These are phyloP conservation scores for Aleurites moluccanus DNA, from an alignment of 441 rosid species.

Conservation along the genomic window DNA sequence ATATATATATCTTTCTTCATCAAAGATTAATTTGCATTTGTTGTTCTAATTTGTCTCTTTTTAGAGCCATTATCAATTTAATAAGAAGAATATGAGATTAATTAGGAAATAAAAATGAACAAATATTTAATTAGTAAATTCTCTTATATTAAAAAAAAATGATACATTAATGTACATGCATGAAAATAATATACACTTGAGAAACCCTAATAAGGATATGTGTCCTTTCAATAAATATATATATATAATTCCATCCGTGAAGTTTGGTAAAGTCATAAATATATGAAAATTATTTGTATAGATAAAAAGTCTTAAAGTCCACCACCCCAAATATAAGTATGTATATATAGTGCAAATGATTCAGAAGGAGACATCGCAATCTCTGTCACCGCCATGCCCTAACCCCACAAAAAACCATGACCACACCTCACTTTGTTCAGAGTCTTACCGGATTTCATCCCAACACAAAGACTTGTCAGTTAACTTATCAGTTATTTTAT, in stretches of 20 bases:
- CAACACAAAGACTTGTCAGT: slow-evolving; percentile 24
- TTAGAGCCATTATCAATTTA: too few species aligned
- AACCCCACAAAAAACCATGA: neutral
- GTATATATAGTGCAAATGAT: too few species aligned
- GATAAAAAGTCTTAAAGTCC: neutral
- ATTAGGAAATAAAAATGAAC: too few species aligned
- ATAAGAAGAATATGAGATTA: too few species aligned
- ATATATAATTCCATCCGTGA: slow-evolving; percentile 25
- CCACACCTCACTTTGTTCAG: neutral
- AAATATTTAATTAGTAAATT: too few species aligned
- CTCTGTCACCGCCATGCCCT: slow-evolving; percentile 13
- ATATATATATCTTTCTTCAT: too few species aligned
- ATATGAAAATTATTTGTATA: too few species aligned
- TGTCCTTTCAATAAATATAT: neutral
- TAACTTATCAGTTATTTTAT: too few species aligned
- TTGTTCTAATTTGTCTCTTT: too few species aligned
- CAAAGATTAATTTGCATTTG: too few species aligned
- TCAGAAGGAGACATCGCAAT: slow-evolving; percentile 3
- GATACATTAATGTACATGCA: neutral
- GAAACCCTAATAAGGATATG: neutral
- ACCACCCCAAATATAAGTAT: too few species aligned
- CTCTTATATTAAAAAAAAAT: neutral
- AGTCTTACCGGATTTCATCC: neutral
- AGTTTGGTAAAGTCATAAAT: slow-evolving; percentile 35
- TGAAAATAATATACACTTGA: neutral